Base-by-base conservation (phyloP, 352 stramenopile species). In the Globisporangium spinosum region DNA sequence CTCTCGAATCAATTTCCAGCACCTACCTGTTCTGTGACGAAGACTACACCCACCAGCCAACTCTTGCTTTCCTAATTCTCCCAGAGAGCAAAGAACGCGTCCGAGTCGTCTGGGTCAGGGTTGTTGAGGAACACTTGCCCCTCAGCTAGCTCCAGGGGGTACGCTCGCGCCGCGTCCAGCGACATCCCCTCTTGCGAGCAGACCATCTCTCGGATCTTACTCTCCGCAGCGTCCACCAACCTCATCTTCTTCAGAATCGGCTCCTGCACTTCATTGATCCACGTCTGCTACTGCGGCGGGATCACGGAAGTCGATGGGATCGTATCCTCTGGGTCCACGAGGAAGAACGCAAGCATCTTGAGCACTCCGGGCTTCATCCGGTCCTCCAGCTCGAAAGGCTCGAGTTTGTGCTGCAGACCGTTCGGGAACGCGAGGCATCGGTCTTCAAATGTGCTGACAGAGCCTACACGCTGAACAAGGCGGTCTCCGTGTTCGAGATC, bases 331-430 rank as follows among this genome's bases (percentile, higher is more conserved):
- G 74, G 77, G 29, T 89, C 72, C n/a, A 89, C 57, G 9, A 86
- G 64, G 58, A 89, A 86, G 58, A 86, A 81, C 15, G 66, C 75
- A 5, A 83, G 29, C 61, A 87, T 85, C 53, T 83, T 83, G 51
- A 73, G 70, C 17, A 66, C 51, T 20, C 78, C 78, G 12, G 74
- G 64, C 29, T 71, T 68, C 12, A 40, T 73, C 12, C 54, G 29
- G 58, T 82, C 76, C 3, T 58, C 45, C 10, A 89, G 56, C 65
- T 83, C 62, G 34, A 87, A 87, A 13, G 78, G 71, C 58, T 78
- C 70, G 9, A 87, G 73, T 62, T 75, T 69, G 58, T 85, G 77
- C 58, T 87, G 70, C 29, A 80, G 40, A 4, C 12, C 27, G 58
- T 87, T 87, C 1, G 73, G 73, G 60, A 87, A 84, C 25, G 75